phyloP scores from a whole-genome alignment of 495 filamentous ascomycete species.

The Podospora comata region DNA sequence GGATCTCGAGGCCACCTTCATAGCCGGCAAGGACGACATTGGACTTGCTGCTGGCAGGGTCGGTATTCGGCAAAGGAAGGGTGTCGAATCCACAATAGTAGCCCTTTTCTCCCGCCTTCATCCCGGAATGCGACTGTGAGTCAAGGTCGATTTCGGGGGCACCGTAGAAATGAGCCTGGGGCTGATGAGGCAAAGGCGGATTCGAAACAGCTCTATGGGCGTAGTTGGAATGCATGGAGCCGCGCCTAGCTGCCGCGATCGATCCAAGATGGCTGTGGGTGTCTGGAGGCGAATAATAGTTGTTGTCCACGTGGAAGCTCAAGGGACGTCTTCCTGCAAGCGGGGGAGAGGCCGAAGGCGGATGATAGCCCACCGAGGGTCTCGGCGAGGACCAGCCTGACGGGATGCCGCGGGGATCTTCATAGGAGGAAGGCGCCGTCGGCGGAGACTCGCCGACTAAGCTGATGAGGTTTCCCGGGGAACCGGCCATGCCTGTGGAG shows the following conservation, averaged over 20 bases:
- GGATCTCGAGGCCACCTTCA: slow-evolving; percentile 70
- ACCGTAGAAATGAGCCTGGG: slow-evolving; percentile 68
- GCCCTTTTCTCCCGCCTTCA: slow-evolving; percentile 59
- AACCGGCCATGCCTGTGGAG: slow-evolving; percentile 46
- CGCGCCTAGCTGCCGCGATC: slow-evolving; percentile 46
- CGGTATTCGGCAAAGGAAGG: slow-evolving; percentile 49
- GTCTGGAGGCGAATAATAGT: slow-evolving; percentile 41
- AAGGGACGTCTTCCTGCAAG: slow-evolving; percentile 43
- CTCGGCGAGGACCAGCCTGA: slow-evolving; percentile 45
- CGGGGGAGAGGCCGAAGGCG: slow-evolving; percentile 50
- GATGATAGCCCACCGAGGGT: slow-evolving; percentile 36
- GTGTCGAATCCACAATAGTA: slow-evolving; percentile 80
- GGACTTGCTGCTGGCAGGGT: slow-evolving; percentile 51
- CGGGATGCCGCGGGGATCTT: slow-evolving; percentile 43
- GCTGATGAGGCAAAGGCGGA: slow-evolving; percentile 76
- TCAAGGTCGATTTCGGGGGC: slow-evolving; percentile 68
- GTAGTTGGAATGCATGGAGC: slow-evolving; percentile 60
- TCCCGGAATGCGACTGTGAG: slow-evolving; percentile 49
- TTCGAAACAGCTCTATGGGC: slow-evolving; percentile 46
- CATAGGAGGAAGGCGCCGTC: slow-evolving; percentile 52
- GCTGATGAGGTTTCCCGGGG: slow-evolving; percentile 54
- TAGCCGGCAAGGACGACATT: slow-evolving; percentile 74
- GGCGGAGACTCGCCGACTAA: slow-evolving; percentile 54
- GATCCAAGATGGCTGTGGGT: slow-evolving; percentile 41
- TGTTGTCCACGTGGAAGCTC: slow-evolving; percentile 51